Base-by-base conservation (phyloP, 2,329 filamentous ascomycete species). In the Parascedosporium putredinis region DNA sequence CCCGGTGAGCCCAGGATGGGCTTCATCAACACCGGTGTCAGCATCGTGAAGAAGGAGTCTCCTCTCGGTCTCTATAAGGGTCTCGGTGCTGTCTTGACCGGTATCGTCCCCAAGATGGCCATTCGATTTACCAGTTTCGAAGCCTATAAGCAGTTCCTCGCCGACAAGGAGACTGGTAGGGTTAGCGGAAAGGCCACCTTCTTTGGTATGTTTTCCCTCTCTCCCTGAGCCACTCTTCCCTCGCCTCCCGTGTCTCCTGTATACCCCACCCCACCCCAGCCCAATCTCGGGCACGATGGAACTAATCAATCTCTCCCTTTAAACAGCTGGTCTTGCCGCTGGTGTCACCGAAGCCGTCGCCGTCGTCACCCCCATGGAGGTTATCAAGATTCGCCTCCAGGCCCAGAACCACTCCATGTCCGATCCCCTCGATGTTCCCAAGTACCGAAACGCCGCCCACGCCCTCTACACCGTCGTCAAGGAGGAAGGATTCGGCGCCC, bases 61-160 rank as follows among this genome's bases (percentile, higher is more conserved):
- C 88, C 89, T 1, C 73, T 98, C 31, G 93, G 86, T 55, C 73
- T 98, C 52, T 98, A 98, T 78, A 98, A 98, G 74, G 93, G 93
- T 57, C 79, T 98, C n/a, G 93, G 93, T 54, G 93, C 93, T 50
- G 93, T 98, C 38, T 67, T 97, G 52, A 96, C 90, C 22, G 93
- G 93, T 57, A 98, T 98, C 66, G 81, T 98, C 20, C 93, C 93
- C 50, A 98, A 98, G 71, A 98, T 98, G 93, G 93, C 93, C 54
- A 98, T 97, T 65, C 87, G 93, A 34, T 98, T 98, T 71, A 95
- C 91, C 45, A 95, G 88, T 50, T 98, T 97, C 68, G 93, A 97
- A 68, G 81, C 79, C 64, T 98, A 97, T 71, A 97, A 97, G 78
- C 82, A 88, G 64, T 54, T 85, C 54, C 74, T 96, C 22, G 82